Base-by-base conservation (phyloP, 768 basidiomycete genomes). In the Leucocoprinus birnbaumii region DNA sequence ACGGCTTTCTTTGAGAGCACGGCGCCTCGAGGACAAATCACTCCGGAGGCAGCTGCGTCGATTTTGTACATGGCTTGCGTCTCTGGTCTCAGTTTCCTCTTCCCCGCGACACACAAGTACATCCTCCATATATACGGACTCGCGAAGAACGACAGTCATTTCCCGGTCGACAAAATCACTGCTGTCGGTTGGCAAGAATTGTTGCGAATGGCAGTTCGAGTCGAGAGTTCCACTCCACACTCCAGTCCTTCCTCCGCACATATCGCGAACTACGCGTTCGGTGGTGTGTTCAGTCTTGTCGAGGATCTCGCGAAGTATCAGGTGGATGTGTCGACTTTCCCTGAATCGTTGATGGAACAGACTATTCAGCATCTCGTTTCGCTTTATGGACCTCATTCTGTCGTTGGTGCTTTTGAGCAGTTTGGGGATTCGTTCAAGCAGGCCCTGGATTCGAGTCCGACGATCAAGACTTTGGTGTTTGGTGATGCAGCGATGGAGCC, bases 401-500 rank as follows among this genome's bases (percentile, higher is more conserved):
- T 69, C 19, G 47, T 62, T 7, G 54, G 56, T 14, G 50, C 72
- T 0, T 65, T 76, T 41, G 49, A 57, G 24, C 62, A 61, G 7
- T 61, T 75, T 2, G 73, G 75, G 1, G 70, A 73, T 2, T 41
- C 62, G 0, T 77, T 71, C 49, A 55, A 54, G 21, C 45, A 56
- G 3, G 62, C 68, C 27, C 55, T 69, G 40, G 60, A 64, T 24
- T 18, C 24, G 11, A 47, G 66, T 57, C 55, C 62, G 38, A 66
- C 65, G 16, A 22, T 51, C 10, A 38, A 58, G 49, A 45, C 35
- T 4, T 47, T 57, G 50, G 46, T n/a, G 13, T 24, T 21, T 9
- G 46, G 48, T 31, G 31, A 5, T 11, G 31, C 11, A 5, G 31
- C 31, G 31, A 31, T 31, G n/a, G n/a, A n/a, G n/a, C n/a, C n/a